Evolutionary conservation across 2,329 filamentous ascomycete species (phyloP).

Genomic region (Fonsecaea pugnacius): DNA sequence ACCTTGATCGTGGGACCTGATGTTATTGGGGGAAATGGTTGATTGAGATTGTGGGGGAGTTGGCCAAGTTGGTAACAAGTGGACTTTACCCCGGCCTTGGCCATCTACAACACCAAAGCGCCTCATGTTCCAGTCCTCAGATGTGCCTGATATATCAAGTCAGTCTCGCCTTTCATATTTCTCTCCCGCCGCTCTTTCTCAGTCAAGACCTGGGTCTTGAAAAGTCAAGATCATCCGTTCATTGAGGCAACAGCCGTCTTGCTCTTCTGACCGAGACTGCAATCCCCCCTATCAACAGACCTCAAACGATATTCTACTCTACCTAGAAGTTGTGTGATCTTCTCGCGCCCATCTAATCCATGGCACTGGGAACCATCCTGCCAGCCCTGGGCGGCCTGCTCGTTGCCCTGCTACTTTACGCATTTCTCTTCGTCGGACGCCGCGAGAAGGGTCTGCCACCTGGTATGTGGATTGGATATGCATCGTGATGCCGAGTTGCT

Average conservation of each 20-base stretch:
- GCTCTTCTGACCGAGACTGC: no score
- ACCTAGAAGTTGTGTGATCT: not conserved
- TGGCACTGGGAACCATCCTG: slow-evolving; percentile 14
- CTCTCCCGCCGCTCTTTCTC: not conserved
- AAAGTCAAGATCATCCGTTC: not conserved
- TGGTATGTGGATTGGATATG: slow-evolving; percentile 40
- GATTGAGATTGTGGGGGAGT: not conserved
- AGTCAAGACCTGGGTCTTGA: not conserved
- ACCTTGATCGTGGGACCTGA: not conserved
- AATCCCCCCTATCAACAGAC: not conserved
- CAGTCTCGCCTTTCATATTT: no score
- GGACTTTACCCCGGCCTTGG: not conserved
- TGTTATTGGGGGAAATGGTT: not conserved
- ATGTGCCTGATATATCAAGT: not conserved
- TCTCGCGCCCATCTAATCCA: not conserved
- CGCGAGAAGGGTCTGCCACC: slow-evolving; percentile 34
- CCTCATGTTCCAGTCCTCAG: not conserved
- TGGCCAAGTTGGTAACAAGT: not conserved
- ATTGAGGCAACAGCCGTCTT: no score
- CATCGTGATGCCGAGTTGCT: not conserved
- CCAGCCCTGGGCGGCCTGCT: slow-evolving; percentile 17
- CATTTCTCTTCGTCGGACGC: slow-evolving; percentile 27
- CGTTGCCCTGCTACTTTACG: slow-evolving; percentile 26
- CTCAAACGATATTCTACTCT: not conserved
- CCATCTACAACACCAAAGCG: not conserved